Evolutionary conservation across 2,329 filamentous ascomycete species (phyloP), one percentile per base, ranked within the genome.

Genomic region (Grosmannia serpens): DNA sequence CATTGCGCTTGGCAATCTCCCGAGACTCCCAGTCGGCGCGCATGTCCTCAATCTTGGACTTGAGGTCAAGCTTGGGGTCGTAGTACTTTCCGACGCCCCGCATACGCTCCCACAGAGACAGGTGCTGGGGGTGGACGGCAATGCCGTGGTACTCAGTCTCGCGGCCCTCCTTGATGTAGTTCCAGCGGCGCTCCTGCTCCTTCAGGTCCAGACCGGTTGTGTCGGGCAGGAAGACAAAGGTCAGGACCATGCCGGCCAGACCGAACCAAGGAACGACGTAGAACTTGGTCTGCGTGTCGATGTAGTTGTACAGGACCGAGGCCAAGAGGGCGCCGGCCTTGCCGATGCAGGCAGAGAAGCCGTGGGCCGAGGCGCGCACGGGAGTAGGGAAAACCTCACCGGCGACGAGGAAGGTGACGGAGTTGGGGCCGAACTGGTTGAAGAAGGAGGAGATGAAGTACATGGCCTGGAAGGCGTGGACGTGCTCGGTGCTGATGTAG

Each of bases 381-480:
- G 91, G 89, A 0, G 91, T 96, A 11, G 92, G 92, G 80, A 89
- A 97, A n/a, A 96, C 90, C 72, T 97, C 92, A 50, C 90, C 92
- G 50, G 92, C 92, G 41, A 95, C 89, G 65, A 97, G 83, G 87
- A 97, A 97, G 62, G 91, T 96, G 67, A 96, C 91, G 53, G 85
- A 87, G 81, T 97, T 97, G 73, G 92, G 92, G 15, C 92, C 92
- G 68, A 97, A 97, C 71, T 97, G 92, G 81, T 96, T 96, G 85
- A 97, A 97, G 79, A 97, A 97, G 27, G 89, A 95, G 9, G 90
- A 95, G 65, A 97, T 73, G 76, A 96, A 96, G 81, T 96, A 96
- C 90, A 97, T 96, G 69, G 91, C 85, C 77, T 96, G 91, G 85
- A 97, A 97, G n/a, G 80, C 77, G 68, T 89, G 85, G 70, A 96